These are phyloP conservation scores for Macadamia integrifolia DNA, from an alignment of 164 flowering plant species.

Conservation along the genomic window DNA sequence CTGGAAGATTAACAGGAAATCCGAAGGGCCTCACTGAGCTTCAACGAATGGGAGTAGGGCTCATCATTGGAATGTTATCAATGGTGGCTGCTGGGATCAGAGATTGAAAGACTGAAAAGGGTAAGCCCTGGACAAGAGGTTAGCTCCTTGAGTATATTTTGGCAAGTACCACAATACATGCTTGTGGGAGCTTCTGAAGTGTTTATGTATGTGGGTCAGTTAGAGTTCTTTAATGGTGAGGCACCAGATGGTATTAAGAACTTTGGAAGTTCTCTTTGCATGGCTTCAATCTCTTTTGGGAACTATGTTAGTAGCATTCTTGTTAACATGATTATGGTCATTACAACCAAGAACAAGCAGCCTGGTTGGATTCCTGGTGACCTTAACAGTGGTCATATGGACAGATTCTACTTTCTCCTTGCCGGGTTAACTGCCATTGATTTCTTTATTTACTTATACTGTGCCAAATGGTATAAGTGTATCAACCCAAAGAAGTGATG, in stretches of 20 bases:
- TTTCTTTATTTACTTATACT: conserved; percentile 48
- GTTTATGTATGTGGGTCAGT: conserved; percentile 83
- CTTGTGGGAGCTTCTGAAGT: conserved; percentile 36
- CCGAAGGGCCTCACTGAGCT: conserved; percentile 52
- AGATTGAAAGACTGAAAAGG: conserved; percentile 19
- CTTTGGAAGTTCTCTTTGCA: conserved; percentile 86
- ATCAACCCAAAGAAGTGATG: conserved; percentile 20
- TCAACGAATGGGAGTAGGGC: conserved; percentile 36
- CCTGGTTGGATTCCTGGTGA: conserved; percentile 85
- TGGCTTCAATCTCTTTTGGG: conserved; percentile 91
- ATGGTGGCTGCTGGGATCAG: conserved; percentile 35
- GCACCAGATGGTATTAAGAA: conserved; percentile 92
- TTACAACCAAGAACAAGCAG: conserved; percentile 37
- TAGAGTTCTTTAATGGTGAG: conserved; percentile 83
- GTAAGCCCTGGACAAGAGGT: conserved; percentile 4
- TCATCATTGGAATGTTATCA: conserved; percentile 27
- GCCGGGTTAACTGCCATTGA: conserved; percentile 49
- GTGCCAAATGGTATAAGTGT: conserved; percentile 67
- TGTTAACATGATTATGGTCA: conserved; percentile 60
- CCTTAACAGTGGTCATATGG: conserved; percentile 67
- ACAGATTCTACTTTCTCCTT: conserved; percentile 73
- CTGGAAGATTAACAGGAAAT: conserved; percentile 41
- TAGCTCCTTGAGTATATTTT: conserved; percentile 25
- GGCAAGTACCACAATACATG: conserved; percentile 27
- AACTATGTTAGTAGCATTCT: conserved; percentile 74